Percentiles rank a stretch among this genome's conserved stretches.
phyloP scores from a whole-genome alignment of 2,329 filamentous ascomycete genomes.

The Amauroascus niger region DNA sequence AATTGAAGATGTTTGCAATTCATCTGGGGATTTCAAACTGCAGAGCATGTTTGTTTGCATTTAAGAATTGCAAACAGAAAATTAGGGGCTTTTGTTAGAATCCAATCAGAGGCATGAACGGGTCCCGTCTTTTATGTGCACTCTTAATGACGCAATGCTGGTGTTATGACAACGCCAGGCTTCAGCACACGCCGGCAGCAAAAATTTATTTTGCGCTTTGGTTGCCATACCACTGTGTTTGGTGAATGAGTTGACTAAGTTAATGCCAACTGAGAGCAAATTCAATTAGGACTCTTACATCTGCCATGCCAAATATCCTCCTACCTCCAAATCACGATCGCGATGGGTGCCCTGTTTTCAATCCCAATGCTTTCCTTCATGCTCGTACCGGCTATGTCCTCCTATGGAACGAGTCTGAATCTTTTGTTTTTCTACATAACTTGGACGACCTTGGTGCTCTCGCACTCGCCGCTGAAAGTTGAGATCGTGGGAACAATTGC shows the following conservation, averaged over 20 bases:
- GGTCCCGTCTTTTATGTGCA: too few relatives aligned
- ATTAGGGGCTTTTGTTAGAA: too few relatives aligned
- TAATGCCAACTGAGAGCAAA: too few relatives aligned
- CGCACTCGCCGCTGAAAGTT: slow-evolving; percentile 63
- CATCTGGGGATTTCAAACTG: too few relatives aligned
- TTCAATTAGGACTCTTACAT: too few relatives aligned
- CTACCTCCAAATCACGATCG: slow-evolving; percentile 10
- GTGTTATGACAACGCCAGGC: background rate
- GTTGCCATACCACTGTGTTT: too few relatives aligned
- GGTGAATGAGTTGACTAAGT: too few relatives aligned
- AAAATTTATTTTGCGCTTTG: background rate
- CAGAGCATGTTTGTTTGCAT: too few relatives aligned
- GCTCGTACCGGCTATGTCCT: slow-evolving; percentile 51
- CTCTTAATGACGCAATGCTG: background rate
- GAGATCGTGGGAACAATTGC: slow-evolving; percentile 62
- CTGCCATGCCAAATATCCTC: too few relatives aligned
- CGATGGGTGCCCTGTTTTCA: slow-evolving; percentile 58
- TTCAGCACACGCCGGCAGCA: background rate
- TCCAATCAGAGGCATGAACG: too few relatives aligned
- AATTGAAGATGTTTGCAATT: too few relatives aligned
- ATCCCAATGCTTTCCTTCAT: slow-evolving; percentile 63
- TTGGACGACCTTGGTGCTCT: slow-evolving; percentile 73
- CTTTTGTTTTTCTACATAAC: slow-evolving; percentile 83
- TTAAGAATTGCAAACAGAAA: too few relatives aligned
- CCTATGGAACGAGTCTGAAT: slow-evolving; percentile 71